These are phyloP conservation scores for Chaetomium globosum DNA, from an alignment of 2,329 filamentous ascomycete genomes.

Conservation along the genomic window DNA sequence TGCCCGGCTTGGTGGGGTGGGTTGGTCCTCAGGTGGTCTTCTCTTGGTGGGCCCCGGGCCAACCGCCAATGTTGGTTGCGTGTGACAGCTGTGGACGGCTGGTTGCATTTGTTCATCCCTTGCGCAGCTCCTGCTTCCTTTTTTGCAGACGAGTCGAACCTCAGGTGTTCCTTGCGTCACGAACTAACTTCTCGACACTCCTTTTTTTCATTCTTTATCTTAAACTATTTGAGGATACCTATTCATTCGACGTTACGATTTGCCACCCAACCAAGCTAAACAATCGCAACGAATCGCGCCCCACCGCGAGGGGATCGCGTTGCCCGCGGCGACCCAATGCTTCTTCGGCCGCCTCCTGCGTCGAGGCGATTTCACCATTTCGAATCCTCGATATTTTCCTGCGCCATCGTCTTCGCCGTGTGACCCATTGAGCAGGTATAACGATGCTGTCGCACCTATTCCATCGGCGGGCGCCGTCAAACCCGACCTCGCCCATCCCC, in stretches of 20 bases:
- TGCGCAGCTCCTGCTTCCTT: not conserved
- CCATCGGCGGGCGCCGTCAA: slow-evolving; percentile 60
- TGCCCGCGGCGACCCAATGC: slow-evolving; percentile 15
- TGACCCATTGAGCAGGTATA: not conserved
- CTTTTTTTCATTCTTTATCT: not conserved
- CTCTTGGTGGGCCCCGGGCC: not conserved
- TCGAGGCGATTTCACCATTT: slow-evolving; percentile 2
- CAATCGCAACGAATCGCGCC: slow-evolving; percentile 1
- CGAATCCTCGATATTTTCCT: no score
- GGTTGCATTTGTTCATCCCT: not conserved
- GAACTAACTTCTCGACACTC: not conserved
- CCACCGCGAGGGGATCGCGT: slow-evolving; percentile 17
- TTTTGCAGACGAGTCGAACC: not conserved
- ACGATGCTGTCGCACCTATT: slow-evolving; percentile 49
- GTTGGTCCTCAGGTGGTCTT: no score
- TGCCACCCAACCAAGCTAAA: not conserved
- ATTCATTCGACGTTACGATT: not conserved
- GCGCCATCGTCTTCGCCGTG: not conserved
- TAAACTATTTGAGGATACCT: not conserved
- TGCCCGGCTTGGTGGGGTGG: not conserved
- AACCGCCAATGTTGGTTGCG: not conserved
- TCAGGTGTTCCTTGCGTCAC: not conserved
- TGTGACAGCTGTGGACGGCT: not conserved
- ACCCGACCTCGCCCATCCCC: slow-evolving; percentile 56
- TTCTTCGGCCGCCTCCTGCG: slow-evolving; percentile 6